Evolutionary conservation across 2,329 filamentous ascomycete genomes (phyloP).

Genomic region (Ophiosphaerella herpotricha): DNA sequence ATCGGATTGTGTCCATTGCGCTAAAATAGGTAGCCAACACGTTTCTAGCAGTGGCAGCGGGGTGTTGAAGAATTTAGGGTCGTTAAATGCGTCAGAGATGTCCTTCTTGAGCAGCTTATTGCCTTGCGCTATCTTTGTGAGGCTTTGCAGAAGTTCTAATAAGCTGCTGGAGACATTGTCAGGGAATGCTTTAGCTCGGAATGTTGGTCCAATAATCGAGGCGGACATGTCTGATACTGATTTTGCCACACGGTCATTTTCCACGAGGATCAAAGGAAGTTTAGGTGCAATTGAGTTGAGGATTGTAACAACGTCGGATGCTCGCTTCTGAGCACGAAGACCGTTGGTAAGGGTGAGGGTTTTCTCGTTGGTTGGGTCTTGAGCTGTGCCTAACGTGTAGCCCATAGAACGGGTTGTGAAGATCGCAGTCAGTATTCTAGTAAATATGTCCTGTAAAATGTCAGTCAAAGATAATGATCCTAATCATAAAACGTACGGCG

Average conservation of each 20-base stretch:
- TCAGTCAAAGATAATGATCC: slow-evolving; percentile 24
- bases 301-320: slow-evolving; percentile 73
- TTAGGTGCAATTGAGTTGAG: slow-evolving; percentile 79
- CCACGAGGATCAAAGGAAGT: slow-evolving; percentile 80
- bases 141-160: slow-evolving; percentile 73
- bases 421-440: slow-evolving; percentile 85
- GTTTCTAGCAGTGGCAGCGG: slow-evolving; percentile 66
- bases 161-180: slow-evolving; percentile 76
- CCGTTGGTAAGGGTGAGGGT: slow-evolving; percentile 32
- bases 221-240: slow-evolving; percentile 81
- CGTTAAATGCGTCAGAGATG: slow-evolving; percentile 87
- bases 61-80: slow-evolving; percentile 81
- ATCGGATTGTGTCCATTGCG: slow-evolving; percentile 82
- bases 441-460: slow-evolving; percentile 74
- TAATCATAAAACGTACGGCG: slow-evolving; percentile 63
- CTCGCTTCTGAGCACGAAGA: slow-evolving; percentile 49
- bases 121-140: slow-evolving; percentile 76
- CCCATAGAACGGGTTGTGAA: slow-evolving; percentile 86
- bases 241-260: slow-evolving; percentile 79
- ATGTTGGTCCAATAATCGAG: slow-evolving; percentile 78
- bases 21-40: slow-evolving; percentile 82
- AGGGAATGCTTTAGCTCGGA: slow-evolving; percentile 85
- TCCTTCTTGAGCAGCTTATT: slow-evolving; percentile 95
- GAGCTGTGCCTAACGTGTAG: slow-evolving; percentile 64
- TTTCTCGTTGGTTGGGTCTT: slow-evolving; percentile 37